Evolutionary conservation across 495 filamentous ascomycete species (phyloP).

Genomic region (Penicillium cataractarum): DNA sequence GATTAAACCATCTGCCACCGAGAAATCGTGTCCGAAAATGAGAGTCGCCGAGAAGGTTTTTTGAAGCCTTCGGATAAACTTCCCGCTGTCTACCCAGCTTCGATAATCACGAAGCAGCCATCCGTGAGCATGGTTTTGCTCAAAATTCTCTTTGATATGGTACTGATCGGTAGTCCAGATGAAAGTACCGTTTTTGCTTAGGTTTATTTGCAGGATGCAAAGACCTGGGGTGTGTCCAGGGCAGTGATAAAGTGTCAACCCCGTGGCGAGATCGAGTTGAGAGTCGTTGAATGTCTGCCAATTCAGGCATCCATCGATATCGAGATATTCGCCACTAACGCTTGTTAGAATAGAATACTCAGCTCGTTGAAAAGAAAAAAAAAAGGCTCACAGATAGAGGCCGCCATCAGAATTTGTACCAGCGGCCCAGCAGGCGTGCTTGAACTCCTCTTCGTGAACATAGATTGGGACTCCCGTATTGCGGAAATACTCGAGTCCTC

Average conservation of each 20-base stretch:
- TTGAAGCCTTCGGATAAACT: too few species aligned
- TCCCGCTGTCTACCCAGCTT: too few species aligned
- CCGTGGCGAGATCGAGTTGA: too few species aligned
- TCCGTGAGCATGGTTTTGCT: too few species aligned
- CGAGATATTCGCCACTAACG: too few species aligned
- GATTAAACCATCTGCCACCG: too few species aligned
- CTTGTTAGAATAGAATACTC: too few species aligned
- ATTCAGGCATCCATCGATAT: too few species aligned
- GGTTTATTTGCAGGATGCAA: slow-evolving; percentile 44
- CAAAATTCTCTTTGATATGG: slow-evolving; percentile 45
- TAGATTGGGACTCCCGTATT: slow-evolving; percentile 55
- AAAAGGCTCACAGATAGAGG: slow-evolving; percentile 49
- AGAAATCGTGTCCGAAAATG: too few species aligned
- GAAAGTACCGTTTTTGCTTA: slow-evolving; percentile 42
- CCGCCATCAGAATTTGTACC: slow-evolving; percentile 48
- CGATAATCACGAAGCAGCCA: too few species aligned
- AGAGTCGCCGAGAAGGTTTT: too few species aligned
- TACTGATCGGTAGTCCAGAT: slow-evolving; percentile 51
- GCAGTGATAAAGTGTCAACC: slow-evolving; percentile 38
- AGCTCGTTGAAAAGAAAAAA: too few species aligned
- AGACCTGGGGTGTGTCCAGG: slow-evolving; percentile 48
- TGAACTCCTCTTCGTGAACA: slow-evolving; percentile 55
- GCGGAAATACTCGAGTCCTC: slow-evolving; percentile 54
- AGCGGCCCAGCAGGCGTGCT: slow-evolving; percentile 51
- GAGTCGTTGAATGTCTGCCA: slow-evolving; percentile 41